These are phyloP conservation scores for Russula emetica DNA, from an alignment of 768 basidiomycete species.

Conservation along the genomic window DNA sequence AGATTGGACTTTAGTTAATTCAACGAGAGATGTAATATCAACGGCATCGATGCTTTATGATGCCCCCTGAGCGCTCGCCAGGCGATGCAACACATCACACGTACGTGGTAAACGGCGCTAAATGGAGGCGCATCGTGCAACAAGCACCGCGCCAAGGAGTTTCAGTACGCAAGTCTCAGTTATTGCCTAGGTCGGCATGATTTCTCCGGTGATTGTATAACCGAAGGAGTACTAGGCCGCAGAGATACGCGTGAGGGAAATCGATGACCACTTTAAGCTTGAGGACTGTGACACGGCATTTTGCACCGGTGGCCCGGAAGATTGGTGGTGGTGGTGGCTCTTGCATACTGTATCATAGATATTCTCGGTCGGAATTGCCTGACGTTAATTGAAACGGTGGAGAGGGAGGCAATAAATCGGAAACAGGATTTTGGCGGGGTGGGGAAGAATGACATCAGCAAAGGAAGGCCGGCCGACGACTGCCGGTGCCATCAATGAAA, in stretches of 20 bases:
- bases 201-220: not conserved
- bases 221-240: not conserved
- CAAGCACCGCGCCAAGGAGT: not conserved
- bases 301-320: too few species aligned
- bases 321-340: too few species aligned
- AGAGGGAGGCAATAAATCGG: slow-evolving; percentile 24
- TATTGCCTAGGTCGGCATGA: not conserved
- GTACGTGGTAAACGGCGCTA: not conserved
- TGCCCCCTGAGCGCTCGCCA: slow-evolving; percentile 6
- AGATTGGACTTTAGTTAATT: not conserved
- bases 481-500: not conserved
- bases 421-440: slow-evolving; percentile 6
- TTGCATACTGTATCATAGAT: not conserved
- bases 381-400: slow-evolving; percentile 12
- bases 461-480: not conserved
- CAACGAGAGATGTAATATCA: not conserved
- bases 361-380: slow-evolving; percentile 15
- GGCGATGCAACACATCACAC: slow-evolving; percentile 9
- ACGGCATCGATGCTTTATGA: slow-evolving; percentile 1
- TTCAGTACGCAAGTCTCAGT: slow-evolving; percentile 3
- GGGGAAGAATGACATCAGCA: slow-evolving; percentile 1
- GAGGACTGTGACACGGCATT: slow-evolving; percentile 4
- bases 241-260: slow-evolving; percentile 8
- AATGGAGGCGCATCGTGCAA: not conserved
- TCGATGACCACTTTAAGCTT: slow-evolving; percentile 3